Conservation (phyloP, 1,284 basidiomycete species). For the Takashimella tepidaria region DNA sequence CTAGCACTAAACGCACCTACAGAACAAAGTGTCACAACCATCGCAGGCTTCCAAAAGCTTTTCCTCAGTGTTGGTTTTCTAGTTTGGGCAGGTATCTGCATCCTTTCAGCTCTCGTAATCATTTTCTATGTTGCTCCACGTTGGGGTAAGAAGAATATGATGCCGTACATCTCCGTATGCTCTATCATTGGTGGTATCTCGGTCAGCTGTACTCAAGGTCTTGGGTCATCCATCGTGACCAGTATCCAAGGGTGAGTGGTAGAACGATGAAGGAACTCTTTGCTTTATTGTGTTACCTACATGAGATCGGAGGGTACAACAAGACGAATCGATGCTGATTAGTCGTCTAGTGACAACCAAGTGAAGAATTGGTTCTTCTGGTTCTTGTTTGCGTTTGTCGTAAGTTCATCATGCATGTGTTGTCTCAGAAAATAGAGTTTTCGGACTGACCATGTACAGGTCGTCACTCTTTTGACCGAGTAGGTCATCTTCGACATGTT, state of each 20-base stretch:
- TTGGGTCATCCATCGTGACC: constrained; percentile 85
- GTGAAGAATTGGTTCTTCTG: constrained; percentile 70
- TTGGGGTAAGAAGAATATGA: constrained; percentile 88
- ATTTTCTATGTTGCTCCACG: constrained; percentile 49
- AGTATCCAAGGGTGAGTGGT: constrained; percentile 69
- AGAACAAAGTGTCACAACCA: constrained; percentile 73
- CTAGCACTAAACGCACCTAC: constrained; percentile 69
- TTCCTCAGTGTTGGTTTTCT: constrained; percentile 87
- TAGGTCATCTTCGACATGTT: too few relatives aligned
- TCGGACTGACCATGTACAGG: neutral
- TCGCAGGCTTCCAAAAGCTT: constrained; percentile 69
- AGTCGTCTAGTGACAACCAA: constrained; percentile 43
- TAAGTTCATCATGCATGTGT: too few relatives aligned
- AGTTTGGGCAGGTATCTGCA: constrained; percentile 55
- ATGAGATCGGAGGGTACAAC: constrained; percentile 15
- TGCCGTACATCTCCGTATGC: constrained; percentile 92
- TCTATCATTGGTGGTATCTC: constrained; percentile 94
- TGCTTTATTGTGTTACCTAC: constrained; percentile 1
- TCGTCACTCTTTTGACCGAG: constrained; percentile 60
- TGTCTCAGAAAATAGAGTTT: too few relatives aligned
- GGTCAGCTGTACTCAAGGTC: constrained; percentile 90
- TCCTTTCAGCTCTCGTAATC: constrained; percentile 29
- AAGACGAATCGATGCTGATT: neutral
- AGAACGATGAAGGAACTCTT: too few relatives aligned
- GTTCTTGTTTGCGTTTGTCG: constrained; percentile 78